Conservation (phyloP, 768 basidiomycete species). For the Myochromella boudieri region DNA sequence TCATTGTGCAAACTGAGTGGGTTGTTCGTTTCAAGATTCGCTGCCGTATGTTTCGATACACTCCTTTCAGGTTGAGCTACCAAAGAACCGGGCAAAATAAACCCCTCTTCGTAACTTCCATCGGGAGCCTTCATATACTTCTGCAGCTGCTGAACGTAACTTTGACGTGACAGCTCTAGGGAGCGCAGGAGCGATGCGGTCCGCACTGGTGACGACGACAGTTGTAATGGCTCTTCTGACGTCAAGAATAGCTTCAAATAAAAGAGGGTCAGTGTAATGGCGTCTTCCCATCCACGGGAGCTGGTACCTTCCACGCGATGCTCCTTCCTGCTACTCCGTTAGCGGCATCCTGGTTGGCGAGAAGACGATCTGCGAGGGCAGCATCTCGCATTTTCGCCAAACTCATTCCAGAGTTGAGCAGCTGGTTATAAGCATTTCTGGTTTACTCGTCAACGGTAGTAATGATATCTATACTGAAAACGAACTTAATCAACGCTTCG, state of each 20-base stretch:
- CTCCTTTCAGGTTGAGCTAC: slow-evolving; percentile 29
- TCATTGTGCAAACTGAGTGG: slow-evolving; percentile 79
- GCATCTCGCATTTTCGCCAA: slow-evolving; percentile 69
- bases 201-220: slow-evolving; percentile 37
- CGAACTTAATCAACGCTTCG: slow-evolving; percentile 19
- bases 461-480: slow-evolving; percentile 17
- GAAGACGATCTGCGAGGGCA: slow-evolving; percentile 60
- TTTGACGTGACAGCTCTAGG: slow-evolving; percentile 50
- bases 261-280: slow-evolving; percentile 19
- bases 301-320: slow-evolving; percentile 79
- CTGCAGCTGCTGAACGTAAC: slow-evolving; percentile 57
- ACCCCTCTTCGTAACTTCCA: slow-evolving; percentile 75
- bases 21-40: slow-evolving; percentile 71
- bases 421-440: slow-evolving; percentile 41
- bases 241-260: slow-evolving; percentile 63
- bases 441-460: background rate
- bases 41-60: slow-evolving; percentile 22
- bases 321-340: slow-evolving; percentile 71
- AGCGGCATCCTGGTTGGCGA: slow-evolving; percentile 37
- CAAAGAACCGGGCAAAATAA: slow-evolving; percentile 51
- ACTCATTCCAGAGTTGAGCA: slow-evolving; percentile 53
- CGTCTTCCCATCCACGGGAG: slow-evolving; percentile 11
- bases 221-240: slow-evolving; percentile 63
- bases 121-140: slow-evolving; percentile 84
- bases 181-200: slow-evolving; percentile 35